Evolutionary conservation across 306 rosid species (phyloP).

Genomic region (Lagenaria siceraria): DNA sequence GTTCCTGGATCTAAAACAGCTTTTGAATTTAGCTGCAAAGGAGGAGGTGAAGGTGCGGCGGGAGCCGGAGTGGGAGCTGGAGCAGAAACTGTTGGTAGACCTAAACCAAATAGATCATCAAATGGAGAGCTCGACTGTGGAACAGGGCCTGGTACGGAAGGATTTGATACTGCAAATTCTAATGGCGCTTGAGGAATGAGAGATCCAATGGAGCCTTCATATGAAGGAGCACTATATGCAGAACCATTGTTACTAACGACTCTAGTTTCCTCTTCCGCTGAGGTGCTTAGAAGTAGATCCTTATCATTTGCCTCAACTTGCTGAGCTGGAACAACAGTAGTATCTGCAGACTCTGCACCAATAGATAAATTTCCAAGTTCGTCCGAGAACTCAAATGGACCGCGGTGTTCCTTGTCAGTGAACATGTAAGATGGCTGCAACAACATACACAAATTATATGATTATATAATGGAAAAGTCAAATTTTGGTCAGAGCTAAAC

Average conservation of each 20-base stretch:
- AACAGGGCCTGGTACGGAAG: slow-evolving; percentile 28
- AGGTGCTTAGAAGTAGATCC: slow-evolving; percentile 78
- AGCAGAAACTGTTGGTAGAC: slow-evolving; percentile 37
- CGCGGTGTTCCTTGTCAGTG: slow-evolving; percentile 90
- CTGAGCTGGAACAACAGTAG: slow-evolving; percentile 71
- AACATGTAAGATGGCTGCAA: slow-evolving; percentile 99
- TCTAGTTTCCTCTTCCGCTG: slow-evolving; percentile 79
- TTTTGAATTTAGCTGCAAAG: slow-evolving; percentile 70
- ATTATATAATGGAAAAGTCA: neutral
- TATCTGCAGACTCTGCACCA: slow-evolving; percentile 48
- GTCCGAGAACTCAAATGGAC: slow-evolving; percentile 84
- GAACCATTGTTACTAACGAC: slow-evolving; percentile 49
- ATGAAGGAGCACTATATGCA: slow-evolving; percentile 78
- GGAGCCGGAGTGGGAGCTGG: neutral
- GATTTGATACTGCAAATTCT: slow-evolving; percentile 37
- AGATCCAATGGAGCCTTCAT: slow-evolving; percentile 30
- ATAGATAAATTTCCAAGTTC: slow-evolving; percentile 76
- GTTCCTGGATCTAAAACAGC: slow-evolving; percentile 74
- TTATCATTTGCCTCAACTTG: slow-evolving; percentile 89
- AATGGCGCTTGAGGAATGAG: slow-evolving; percentile 34
- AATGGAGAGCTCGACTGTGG: slow-evolving; percentile 53
- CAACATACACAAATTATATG: slow-evolving; percentile 4
- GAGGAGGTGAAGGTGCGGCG: slow-evolving; percentile 45
- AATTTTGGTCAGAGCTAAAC: neutral
- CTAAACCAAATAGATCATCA: slow-evolving; percentile 85